Percentiles rank a stretch among this genome's conserved stretches.
phyloP scores from a whole-genome alignment of 306 rosid genomes.

The Prunus mume region DNA sequence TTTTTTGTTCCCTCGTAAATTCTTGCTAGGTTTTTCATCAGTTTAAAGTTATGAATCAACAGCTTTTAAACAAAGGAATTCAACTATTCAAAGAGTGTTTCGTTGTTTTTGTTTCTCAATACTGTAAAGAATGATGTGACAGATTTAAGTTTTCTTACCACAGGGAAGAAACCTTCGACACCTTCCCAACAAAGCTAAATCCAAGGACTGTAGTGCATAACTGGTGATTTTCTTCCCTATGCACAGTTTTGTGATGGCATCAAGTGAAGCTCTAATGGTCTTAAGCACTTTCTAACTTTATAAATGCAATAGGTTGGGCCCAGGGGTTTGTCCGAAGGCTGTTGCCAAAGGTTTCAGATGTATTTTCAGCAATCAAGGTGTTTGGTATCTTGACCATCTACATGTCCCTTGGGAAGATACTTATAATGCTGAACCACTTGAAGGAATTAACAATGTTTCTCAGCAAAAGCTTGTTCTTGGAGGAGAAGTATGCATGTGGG shows the following conservation, averaged over 20 bases:
- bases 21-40: background rate
- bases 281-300: background rate
- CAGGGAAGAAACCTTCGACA: constrained; percentile 98
- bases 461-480: constrained; percentile 81
- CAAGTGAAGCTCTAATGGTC: constrained; percentile 13
- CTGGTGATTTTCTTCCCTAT: constrained; percentile 57
- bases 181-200: constrained; percentile 70
- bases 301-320: constrained; percentile 59
- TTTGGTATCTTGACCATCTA: constrained; percentile 95
- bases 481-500: constrained; percentile 99
- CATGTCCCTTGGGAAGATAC: constrained; percentile 82
- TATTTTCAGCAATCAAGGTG: constrained; percentile 95
- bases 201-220: constrained; percentile 86
- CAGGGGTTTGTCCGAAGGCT: constrained; percentile 83
- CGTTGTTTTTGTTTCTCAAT: constrained; percentile 7
- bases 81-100: background rate
- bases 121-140: constrained; percentile 6
- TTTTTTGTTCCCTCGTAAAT: background rate
- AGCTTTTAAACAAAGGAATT: background rate
- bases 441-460: constrained; percentile 54
- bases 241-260: constrained; percentile 15
- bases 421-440: constrained; percentile 77
- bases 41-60: background rate
- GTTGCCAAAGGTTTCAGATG: constrained; percentile 86
- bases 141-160: constrained; percentile 21